Conservation (phyloP, 768 basidiomycete genomes). For the Boletus patriciae region DNA sequence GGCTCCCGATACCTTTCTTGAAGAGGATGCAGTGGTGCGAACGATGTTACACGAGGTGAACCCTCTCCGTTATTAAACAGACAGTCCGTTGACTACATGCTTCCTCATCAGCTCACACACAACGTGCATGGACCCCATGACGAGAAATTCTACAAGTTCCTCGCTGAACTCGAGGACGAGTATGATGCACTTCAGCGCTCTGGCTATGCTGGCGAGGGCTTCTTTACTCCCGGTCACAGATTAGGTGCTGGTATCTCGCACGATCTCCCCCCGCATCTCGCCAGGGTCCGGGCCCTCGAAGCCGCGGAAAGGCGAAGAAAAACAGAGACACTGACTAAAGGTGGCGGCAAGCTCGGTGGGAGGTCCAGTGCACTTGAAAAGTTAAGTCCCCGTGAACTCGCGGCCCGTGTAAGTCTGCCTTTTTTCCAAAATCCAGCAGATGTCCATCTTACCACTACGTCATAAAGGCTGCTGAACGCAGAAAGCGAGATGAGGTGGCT, state of each 20-base stretch:
- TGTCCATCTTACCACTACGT: slow-evolving; percentile 1
- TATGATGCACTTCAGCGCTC: slow-evolving; percentile 74
- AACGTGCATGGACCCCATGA: slow-evolving; percentile 91
- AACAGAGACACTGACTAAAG: slow-evolving; percentile 43
- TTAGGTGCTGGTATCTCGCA: slow-evolving; percentile 70
- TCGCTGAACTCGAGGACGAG: slow-evolving; percentile 77
- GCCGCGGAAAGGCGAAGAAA: slow-evolving; percentile 76
- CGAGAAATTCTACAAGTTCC: slow-evolving; percentile 74
- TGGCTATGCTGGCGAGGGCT: slow-evolving; percentile 91
- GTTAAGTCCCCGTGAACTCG: slow-evolving; percentile 66
- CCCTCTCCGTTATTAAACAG: neutral
- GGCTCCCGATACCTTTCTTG: slow-evolving; percentile 67
- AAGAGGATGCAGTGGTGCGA: slow-evolving; percentile 71
- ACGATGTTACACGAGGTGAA: slow-evolving; percentile 90
- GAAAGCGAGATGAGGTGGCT: slow-evolving; percentile 68
- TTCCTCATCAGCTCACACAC: slow-evolving; percentile 69
- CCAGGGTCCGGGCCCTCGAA: slow-evolving; percentile 65
- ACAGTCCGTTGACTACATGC: neutral
- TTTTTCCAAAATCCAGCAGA: slow-evolving; percentile 30
- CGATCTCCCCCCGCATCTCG: slow-evolving; percentile 63
- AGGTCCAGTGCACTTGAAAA: slow-evolving; percentile 38
- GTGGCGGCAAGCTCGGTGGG: slow-evolving; percentile 64
- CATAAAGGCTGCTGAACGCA: slow-evolving; percentile 79
- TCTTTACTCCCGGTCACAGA: slow-evolving; percentile 70
- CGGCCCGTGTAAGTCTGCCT: slow-evolving; percentile 51